A percentile compares a stretch with the other conserved stretches of the same genome.
Conservation (phyloP, 164 flowering plant species). For the Sedum album region DNA sequence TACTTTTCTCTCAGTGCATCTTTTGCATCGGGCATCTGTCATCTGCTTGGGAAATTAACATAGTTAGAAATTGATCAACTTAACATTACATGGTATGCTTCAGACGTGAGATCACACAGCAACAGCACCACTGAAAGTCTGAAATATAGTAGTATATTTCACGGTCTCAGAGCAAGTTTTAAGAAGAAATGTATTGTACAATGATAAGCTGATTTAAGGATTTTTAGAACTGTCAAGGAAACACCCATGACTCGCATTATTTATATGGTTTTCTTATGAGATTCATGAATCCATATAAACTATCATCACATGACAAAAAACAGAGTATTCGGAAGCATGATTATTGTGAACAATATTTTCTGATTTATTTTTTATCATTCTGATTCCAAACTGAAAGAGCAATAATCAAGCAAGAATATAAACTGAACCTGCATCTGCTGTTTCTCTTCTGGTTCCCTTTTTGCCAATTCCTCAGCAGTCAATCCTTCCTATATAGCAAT, state of each 20-base stretch:
- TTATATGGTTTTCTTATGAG: no score
- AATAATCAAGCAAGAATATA: background rate
- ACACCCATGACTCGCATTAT: background rate
- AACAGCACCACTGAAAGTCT: no score
- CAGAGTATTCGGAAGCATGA: background rate
- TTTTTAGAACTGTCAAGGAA: background rate
- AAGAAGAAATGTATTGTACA: no score
- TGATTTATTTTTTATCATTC: background rate
- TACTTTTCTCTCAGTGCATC: slow-evolving; percentile 75
- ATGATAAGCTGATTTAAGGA: background rate
- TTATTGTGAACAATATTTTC: background rate
- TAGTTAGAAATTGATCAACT: slow-evolving; percentile 3
- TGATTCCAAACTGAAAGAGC: background rate
- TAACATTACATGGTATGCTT: background rate
- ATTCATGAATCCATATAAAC: background rate
- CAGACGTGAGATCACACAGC: background rate
- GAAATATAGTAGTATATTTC: no score
- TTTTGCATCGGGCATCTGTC: slow-evolving; percentile 87
- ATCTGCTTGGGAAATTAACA: slow-evolving; percentile 43
- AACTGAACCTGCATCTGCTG: slow-evolving; percentile 74
- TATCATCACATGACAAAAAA: background rate
- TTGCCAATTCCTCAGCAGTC: slow-evolving; percentile 65
- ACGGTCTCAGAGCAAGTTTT: no score
- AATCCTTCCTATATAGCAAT: slow-evolving; percentile 52
- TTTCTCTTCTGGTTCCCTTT: slow-evolving; percentile 70